Conservation (phyloP, 2,329 filamentous ascomycete genomes). For the Saccharata proteae region DNA sequence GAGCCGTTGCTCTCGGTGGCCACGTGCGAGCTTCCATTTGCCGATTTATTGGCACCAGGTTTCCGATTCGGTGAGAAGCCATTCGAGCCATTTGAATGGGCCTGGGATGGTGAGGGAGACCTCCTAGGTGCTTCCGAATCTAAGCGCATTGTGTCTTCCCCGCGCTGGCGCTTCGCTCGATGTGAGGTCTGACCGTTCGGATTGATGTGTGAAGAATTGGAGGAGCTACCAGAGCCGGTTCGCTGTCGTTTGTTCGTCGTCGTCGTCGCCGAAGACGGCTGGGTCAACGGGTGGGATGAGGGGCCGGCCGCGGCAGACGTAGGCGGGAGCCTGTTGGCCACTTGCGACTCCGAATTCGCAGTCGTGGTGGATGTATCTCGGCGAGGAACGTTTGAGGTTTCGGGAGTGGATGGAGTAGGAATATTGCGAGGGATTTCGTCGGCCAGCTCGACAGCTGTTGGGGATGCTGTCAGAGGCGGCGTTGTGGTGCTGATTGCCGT, state of each 20-base stretch:
- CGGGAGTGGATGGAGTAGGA: conserved; percentile 53
- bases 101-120: conserved; percentile 23
- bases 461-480: conserved; percentile 20
- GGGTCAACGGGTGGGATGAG: conserved; percentile 11
- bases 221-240: conserved; percentile 20
- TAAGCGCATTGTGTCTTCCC: conserved; percentile 30
- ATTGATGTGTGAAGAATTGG: conserved; percentile 13
- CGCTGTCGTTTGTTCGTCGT: conserved; percentile 20
- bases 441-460: conserved; percentile 53
- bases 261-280: conserved; percentile 8
- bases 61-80: conserved; percentile 20
- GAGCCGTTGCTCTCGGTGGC: conserved; percentile 31
- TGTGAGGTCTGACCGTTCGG: no score
- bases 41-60: conserved; percentile 22
- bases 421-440: conserved; percentile 48
- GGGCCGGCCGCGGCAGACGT: conserved; percentile 11
- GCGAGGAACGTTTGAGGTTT: conserved; percentile 50
- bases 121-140: conserved; percentile 29
- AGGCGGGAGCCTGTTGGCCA: conserved; percentile 13
- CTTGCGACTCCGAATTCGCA: conserved; percentile 21
- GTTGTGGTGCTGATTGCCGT: conserved; percentile 13
- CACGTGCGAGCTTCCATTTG: conserved; percentile 29
- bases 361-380: conserved; percentile 35
- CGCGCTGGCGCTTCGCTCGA: conserved; percentile 24
- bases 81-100: conserved; percentile 27